phyloP scores from a whole-genome alignment of 2,329 filamentous ascomycete species.

The Hypoxylon sp. region DNA sequence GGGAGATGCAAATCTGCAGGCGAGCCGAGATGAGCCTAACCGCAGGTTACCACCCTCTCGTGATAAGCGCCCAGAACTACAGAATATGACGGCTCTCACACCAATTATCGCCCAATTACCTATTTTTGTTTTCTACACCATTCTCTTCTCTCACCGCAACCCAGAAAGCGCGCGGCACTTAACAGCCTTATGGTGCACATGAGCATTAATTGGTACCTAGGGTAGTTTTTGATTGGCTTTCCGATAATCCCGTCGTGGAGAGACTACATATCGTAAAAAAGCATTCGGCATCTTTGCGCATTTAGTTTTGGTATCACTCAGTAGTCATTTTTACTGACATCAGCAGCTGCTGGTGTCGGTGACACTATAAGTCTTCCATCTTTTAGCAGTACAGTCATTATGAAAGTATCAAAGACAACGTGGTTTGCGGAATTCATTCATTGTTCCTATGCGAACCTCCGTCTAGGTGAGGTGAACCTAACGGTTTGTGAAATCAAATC shows the following conservation, averaged over 20 bases:
- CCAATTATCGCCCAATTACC: conserved; percentile 19
- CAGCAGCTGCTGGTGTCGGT: background rate
- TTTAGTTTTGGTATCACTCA: conserved; percentile 17
- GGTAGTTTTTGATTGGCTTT: conserved; percentile 28
- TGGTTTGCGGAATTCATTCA: conserved; percentile 13
- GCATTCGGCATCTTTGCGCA: background rate
- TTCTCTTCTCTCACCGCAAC: background rate
- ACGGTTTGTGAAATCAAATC: conserved; percentile 5
- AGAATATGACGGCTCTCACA: conserved; percentile 19
- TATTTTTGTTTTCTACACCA: conserved; percentile 10
- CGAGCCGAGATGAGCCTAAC: conserved; percentile 23
- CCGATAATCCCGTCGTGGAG: background rate
- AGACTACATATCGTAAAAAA: conserved; percentile 1
- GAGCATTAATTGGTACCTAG: background rate
- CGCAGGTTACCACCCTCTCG: conserved; percentile 20
- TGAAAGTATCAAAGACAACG: background rate
- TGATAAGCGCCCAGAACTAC: conserved; percentile 38
- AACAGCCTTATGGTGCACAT: conserved; percentile 15
- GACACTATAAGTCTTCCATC: background rate
- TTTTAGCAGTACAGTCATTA: background rate
- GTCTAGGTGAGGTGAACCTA: conserved; percentile 13
- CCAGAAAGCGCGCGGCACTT: conserved; percentile 39
- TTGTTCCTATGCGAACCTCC: conserved; percentile 15
- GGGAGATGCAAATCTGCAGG: conserved; percentile 32
- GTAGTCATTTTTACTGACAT: background rate